Base-by-base conservation (phyloP, 2,329 filamentous ascomycete genomes). In the Drechmeria coniospora region DNA sequence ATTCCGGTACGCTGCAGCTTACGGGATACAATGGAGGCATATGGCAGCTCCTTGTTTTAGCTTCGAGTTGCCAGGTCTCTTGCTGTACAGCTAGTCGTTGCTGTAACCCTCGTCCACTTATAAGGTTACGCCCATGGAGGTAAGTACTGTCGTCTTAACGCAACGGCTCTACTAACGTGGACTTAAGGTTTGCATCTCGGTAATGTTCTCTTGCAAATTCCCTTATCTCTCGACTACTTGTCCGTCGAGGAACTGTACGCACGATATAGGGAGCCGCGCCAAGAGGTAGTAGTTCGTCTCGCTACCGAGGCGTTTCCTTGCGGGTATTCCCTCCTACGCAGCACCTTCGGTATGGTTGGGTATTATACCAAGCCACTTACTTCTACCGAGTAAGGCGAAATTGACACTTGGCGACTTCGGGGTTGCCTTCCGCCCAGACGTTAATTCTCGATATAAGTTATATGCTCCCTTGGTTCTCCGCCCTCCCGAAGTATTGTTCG, bases 401-500 rank as follows among this genome's bases (percentile, higher is more conserved):
- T 23, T 39, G 17, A 7, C 43, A 1, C 36, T 50, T 2, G 29
- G 30, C 8, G 53, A 57, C 27, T 59, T 56, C 40, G 52, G 53
- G 1, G 42, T 47, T 17, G 39, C 50, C 2, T 58, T 57, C 30
- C 35, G 37, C 6, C 45, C 43, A 4, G 21, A 31, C 9, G 30
- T 45, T 1, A 34, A 45, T 25, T 47, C 9, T 35, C 8, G 17
- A 34, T 43, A 25, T 4, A 15, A 29, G 20, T 33, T 28, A 21
- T 27, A 33, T 12, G 29, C 28, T 23, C 28, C 27, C 8, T 23
- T 32, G 20, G 24, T 29, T 3, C 14, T 32, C 13, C 43, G 45
- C 3, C 46, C 50, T 8, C 54, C 53, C 1, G 54, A 58, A 36
- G 38, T 38, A 16, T 38, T 39, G 9, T 57, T 59, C 29, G 47